Evolutionary conservation across 495 filamentous ascomycete species (phyloP).

Genomic region (Xylaria intraflava): DNA sequence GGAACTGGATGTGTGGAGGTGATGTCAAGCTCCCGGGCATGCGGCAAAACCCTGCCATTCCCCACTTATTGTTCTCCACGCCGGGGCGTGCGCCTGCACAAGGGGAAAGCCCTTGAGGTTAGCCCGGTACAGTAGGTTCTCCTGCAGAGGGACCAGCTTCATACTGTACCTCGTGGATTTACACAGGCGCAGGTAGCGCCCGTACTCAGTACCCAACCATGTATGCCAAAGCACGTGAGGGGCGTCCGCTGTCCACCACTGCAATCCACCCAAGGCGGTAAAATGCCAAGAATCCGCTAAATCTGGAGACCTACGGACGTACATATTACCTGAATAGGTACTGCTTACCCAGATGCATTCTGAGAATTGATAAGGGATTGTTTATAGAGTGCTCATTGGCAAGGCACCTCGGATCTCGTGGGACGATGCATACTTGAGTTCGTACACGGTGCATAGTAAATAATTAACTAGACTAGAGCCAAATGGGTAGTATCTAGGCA

Average conservation of each 20-base stretch:
- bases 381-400: too few relatives aligned
- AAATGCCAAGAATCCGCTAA: not conserved
- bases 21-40: slow-evolving; percentile 4
- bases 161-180: not conserved
- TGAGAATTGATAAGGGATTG: too few relatives aligned
- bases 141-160: not conserved
- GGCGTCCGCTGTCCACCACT: slow-evolving; percentile 6
- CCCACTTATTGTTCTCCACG: not conserved
- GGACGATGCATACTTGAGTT: too few relatives aligned
- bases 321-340: too few relatives aligned
- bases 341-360: too few relatives aligned
- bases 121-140: not conserved
- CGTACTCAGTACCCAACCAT: not conserved
- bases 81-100: not conserved
- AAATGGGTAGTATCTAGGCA: too few relatives aligned
- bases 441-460: too few relatives aligned
- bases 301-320: not conserved
- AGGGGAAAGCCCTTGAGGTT: not conserved
- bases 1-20: not conserved
- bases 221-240: slow-evolving; percentile 8
- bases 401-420: too few relatives aligned
- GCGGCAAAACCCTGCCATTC: not conserved
- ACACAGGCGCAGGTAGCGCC: not conserved
- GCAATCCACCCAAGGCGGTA: not conserved
- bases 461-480: too few relatives aligned